A percentile compares a stretch with the other conserved stretches of the same genome.
phyloP scores from a whole-genome alignment of 1,284 basidiomycete species.

The Malassezia slooffiae region DNA sequence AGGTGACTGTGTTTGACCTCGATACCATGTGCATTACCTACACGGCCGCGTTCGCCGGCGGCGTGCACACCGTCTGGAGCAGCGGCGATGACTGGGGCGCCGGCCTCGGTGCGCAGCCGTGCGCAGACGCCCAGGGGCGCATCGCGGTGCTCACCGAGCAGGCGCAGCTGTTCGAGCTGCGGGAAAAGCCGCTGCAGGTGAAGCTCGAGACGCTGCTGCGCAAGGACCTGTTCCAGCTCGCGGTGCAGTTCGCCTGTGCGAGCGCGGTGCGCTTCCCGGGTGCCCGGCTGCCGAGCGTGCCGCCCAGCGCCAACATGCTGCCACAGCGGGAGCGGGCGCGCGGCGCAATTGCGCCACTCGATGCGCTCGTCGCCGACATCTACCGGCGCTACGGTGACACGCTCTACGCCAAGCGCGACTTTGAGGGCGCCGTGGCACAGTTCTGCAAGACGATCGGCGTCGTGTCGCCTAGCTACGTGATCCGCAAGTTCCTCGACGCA shows the following conservation, averaged over 20 bases:
- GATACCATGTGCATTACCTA: conserved; percentile 86
- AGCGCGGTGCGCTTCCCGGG: conserved; percentile 19
- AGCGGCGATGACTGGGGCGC: conserved; percentile 9
- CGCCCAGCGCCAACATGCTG: conserved; percentile 4
- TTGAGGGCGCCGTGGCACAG: conserved; percentile 82
- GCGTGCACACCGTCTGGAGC: conserved; percentile 16
- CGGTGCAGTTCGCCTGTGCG: conserved; percentile 30
- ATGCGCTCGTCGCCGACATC: conserved; percentile 37
- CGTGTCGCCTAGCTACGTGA: conserved; percentile 86
- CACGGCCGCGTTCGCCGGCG: conserved; percentile 27
- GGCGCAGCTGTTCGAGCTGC: conserved; percentile 21
- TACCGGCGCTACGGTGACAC: conserved; percentile 71
- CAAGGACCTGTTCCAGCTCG: conserved; percentile 34
- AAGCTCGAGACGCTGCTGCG: conserved; percentile 40
- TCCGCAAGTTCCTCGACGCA: conserved; percentile 90
- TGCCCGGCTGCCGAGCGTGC: conserved; percentile 6
- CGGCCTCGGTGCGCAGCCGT: conserved; percentile 19
- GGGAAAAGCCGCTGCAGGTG: conserved; percentile 32
- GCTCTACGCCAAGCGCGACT: conserved; percentile 79
- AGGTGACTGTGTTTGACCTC: conserved; percentile 78
- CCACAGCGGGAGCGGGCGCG: conserved; percentile 10
- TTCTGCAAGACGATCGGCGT: conserved; percentile 80
- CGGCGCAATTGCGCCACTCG: conserved; percentile 15
- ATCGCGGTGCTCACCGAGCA: conserved; percentile 30
- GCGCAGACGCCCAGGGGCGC: neutral